Conservation (phyloP, 2,329 filamentous ascomycete genomes). For the Aspergillus sergii region DNA sequence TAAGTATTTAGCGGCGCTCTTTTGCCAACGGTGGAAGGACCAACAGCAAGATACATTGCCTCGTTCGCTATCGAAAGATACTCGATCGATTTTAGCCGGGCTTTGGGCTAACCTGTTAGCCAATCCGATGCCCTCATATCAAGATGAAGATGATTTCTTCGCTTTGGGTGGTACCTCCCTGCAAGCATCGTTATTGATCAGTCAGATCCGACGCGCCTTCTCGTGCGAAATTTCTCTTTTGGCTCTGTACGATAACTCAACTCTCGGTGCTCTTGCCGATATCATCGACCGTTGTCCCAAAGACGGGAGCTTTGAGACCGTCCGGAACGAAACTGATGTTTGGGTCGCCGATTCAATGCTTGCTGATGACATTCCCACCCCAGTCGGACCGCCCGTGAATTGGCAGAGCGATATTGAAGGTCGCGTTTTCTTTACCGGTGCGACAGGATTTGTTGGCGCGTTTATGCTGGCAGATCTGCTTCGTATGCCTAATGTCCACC, state of each 20-base stretch:
- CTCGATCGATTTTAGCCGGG: background rate
- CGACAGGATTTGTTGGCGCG: slow-evolving; percentile 81
- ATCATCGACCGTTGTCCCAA: too few relatives aligned
- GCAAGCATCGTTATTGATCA: background rate
- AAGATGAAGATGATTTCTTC: background rate
- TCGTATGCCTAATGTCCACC: slow-evolving; percentile 51
- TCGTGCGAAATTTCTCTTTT: background rate
- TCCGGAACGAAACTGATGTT: background rate
- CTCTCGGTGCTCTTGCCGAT: too few relatives aligned
- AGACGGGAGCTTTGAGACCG: too few relatives aligned
- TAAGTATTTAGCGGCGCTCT: slow-evolving; percentile 36
- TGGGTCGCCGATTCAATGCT: background rate
- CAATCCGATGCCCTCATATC: background rate
- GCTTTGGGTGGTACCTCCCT: background rate
- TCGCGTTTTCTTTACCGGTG: slow-evolving; percentile 73
- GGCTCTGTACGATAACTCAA: too few relatives aligned
- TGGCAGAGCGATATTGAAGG: slow-evolving; percentile 26
- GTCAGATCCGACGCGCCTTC: background rate
- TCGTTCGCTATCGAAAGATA: background rate
- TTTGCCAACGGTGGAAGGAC: slow-evolving; percentile 34
- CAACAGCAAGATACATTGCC: background rate
- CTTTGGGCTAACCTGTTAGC: background rate
- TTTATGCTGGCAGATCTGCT: slow-evolving; percentile 74
- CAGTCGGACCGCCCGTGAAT: slow-evolving; percentile 5
- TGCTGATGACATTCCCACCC: background rate